Conservation (phyloP, 2,329 filamentous ascomycete species). For the Trichoderma asperellum region DNA sequence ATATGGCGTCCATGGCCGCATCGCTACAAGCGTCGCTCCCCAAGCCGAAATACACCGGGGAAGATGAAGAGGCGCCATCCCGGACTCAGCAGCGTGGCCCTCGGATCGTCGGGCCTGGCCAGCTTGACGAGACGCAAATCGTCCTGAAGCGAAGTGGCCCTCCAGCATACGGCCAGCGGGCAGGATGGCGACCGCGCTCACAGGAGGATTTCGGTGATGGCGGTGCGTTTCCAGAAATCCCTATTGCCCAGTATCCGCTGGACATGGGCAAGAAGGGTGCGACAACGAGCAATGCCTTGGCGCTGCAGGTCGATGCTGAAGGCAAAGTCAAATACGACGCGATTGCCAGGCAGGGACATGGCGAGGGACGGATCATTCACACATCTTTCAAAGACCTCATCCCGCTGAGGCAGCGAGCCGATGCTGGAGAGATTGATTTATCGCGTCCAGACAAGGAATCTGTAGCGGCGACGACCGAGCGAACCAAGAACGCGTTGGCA, state of each 20-base stretch:
- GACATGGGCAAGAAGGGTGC: slow-evolving; percentile 87
- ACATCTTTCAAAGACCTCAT: slow-evolving; percentile 97
- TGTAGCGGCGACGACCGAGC: slow-evolving; percentile 80
- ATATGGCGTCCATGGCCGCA: slow-evolving; percentile 68
- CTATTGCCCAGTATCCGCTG: slow-evolving; percentile 91
- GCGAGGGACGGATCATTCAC: slow-evolving; percentile 82
- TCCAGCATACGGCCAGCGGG: slow-evolving; percentile 83
- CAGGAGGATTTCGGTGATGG: slow-evolving; percentile 95
- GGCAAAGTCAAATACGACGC: slow-evolving; percentile 97
- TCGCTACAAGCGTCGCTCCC: slow-evolving; percentile 81
- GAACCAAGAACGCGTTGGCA: slow-evolving; percentile 84
- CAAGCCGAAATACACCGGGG: slow-evolving; percentile 87
- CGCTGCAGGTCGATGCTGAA: slow-evolving; percentile 87
- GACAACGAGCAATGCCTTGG: slow-evolving; percentile 79
- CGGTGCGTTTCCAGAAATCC: slow-evolving; percentile 92
- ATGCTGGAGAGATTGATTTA: slow-evolving; percentile 88
- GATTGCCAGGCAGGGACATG: slow-evolving; percentile 87
- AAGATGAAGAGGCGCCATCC: slow-evolving; percentile 78
- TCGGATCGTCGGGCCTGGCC: slow-evolving; percentile 76
- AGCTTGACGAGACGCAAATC: slow-evolving; percentile 84
- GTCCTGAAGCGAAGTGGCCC: slow-evolving; percentile 82
- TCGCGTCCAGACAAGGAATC: slow-evolving; percentile 83
- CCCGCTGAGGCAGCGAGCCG: slow-evolving; percentile 86
- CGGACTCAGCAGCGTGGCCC: slow-evolving; percentile 77
- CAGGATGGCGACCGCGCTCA: slow-evolving; percentile 86